These are phyloP conservation scores for Aspergillus uvarum DNA, from an alignment of 2,329 filamentous ascomycete genomes.

Conservation along the genomic window DNA sequence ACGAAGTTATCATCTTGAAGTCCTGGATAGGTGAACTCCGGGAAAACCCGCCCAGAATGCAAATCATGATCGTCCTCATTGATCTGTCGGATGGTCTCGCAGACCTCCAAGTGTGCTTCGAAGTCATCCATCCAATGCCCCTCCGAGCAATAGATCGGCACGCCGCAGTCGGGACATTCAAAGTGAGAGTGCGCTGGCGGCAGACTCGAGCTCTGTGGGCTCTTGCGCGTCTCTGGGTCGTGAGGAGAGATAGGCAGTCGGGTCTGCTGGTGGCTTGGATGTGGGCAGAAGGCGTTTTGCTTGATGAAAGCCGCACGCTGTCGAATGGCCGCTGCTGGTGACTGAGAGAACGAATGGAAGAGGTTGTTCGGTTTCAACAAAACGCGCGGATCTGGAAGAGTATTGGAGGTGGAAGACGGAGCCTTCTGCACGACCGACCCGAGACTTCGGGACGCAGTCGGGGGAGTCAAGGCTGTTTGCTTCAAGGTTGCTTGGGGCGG, in stretches of 20 bases:
- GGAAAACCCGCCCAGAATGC: constrained; percentile 84
- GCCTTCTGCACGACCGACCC: constrained; percentile 28
- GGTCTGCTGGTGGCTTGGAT: constrained; percentile 79
- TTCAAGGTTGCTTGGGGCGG: constrained; percentile 20
- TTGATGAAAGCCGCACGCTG: constrained; percentile 86
- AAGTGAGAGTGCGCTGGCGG: constrained; percentile 83
- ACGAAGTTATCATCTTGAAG: constrained; percentile 87
- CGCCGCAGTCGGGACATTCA: constrained; percentile 93
- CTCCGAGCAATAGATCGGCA: constrained; percentile 90
- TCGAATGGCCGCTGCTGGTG: constrained; percentile 84
- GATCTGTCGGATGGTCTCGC: constrained; percentile 85
- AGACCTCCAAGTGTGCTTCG: constrained; percentile 86
- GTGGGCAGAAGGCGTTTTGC: constrained; percentile 90
- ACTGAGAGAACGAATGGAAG: constrained; percentile 88
- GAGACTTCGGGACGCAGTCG: constrained; percentile 14
- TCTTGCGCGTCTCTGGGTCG: constrained; percentile 62
- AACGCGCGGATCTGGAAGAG: constrained; percentile 30
- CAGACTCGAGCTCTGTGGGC: constrained; percentile 43
- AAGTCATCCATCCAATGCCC: constrained; percentile 97
- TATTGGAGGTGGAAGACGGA: constrained; percentile 24
- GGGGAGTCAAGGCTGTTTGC: constrained; percentile 12
- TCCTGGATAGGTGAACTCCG: constrained; percentile 88
- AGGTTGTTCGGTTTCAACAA: constrained; percentile 73
- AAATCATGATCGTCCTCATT: constrained; percentile 98
- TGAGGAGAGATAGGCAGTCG: constrained; percentile 64